Conservation (phyloP, 2,329 filamentous ascomycete species). For the Lasiodiplodia sp. region DNA sequence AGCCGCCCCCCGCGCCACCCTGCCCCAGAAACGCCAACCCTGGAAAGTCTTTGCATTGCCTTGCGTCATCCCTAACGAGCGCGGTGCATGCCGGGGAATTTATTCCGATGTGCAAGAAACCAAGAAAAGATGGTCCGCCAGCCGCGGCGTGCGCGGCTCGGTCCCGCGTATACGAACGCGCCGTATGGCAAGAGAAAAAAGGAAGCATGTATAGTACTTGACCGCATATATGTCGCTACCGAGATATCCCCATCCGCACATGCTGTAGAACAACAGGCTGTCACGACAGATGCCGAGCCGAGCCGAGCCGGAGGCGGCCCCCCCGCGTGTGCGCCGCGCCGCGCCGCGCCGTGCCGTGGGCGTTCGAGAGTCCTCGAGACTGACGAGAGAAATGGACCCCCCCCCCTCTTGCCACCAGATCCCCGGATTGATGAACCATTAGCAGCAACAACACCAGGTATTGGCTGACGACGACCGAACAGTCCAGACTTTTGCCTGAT, state of each 20-base stretch:
- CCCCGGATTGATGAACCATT: background rate
- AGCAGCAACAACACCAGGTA: background rate
- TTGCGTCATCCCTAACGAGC: background rate
- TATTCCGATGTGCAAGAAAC: background rate
- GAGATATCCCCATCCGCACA: background rate
- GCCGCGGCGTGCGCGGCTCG: background rate
- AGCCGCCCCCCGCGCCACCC: background rate
- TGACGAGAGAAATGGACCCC: no score
- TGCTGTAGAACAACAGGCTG: background rate
- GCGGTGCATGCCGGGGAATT: background rate
- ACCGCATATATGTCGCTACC: background rate
- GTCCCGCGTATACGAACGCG: no score
- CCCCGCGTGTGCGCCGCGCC: no score
- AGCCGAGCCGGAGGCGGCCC: background rate
- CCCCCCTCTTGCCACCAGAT: background rate
- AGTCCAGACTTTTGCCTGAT: background rate
- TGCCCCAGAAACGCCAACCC: background rate
- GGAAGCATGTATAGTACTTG: background rate
- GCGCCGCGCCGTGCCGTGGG: background rate
- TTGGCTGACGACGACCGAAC: background rate
- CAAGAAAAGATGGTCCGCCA: background rate
- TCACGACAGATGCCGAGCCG: background rate
- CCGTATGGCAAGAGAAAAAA: background rate
- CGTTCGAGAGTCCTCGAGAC: background rate
- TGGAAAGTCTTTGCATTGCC: background rate